These are phyloP conservation scores for Microglena sp. DNA, from an alignment of 139 green algal species.

Conservation along the genomic window DNA sequence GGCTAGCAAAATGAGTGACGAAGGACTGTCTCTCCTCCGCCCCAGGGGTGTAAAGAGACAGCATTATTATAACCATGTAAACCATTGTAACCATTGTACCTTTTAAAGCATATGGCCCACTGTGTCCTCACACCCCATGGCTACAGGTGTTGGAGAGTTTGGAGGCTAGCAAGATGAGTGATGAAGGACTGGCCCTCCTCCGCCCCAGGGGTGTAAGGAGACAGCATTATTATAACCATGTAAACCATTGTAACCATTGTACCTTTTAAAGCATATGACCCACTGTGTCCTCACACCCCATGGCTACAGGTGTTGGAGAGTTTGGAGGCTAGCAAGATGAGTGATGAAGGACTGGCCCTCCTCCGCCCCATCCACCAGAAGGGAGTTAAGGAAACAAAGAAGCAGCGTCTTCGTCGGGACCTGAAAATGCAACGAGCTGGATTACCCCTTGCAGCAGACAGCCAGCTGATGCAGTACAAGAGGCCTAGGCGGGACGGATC, in stretches of 20 bases:
- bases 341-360: constrained; percentile 21
- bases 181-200: constrained; percentile 30
- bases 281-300: too few relatives aligned
- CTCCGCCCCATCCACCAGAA: constrained; percentile 46
- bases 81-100: too few relatives aligned
- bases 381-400: constrained; percentile 60
- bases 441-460: not conserved
- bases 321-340: constrained; percentile 12
- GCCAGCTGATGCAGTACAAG: constrained; percentile 2
- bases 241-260: too few relatives aligned
- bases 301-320: constrained; percentile 17
- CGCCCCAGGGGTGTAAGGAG: constrained; percentile 43
- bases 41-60: constrained; percentile 50
- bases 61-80: too few relatives aligned
- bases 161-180: constrained; percentile 3
- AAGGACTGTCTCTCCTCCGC: constrained; percentile 33
- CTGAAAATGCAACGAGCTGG: constrained; percentile 54
- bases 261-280: too few relatives aligned
- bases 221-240: too few relatives aligned
- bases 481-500: not conserved
- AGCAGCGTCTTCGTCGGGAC: constrained; percentile 49
- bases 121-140: too few relatives aligned
- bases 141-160: constrained; percentile 21
- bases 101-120: too few relatives aligned
- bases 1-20: constrained; percentile 6